Conservation (phyloP, 495 filamentous ascomycete genomes). For the Penicillium samsonianum region DNA sequence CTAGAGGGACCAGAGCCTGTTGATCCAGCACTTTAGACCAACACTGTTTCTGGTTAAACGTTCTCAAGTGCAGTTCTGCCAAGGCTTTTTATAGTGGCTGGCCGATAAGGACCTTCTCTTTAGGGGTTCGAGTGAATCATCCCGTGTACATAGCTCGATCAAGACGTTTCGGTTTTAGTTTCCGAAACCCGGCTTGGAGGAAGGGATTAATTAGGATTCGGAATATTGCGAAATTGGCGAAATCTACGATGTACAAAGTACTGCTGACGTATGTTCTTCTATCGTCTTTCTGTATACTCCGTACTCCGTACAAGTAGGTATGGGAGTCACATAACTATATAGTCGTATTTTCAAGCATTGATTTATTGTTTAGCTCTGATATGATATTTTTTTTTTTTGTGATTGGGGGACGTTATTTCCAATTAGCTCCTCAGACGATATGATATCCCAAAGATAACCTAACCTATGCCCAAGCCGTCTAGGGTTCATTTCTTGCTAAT, state of each 20-base stretch:
- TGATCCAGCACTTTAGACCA: not conserved
- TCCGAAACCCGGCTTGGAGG: not conserved
- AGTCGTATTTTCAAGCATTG: not conserved
- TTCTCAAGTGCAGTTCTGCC: not conserved
- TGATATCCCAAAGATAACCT: not conserved
- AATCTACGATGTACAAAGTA: too few species aligned
- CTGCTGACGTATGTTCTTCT: not conserved
- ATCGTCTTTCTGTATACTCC: not conserved
- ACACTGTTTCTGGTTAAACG: not conserved
- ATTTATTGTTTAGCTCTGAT: not conserved
- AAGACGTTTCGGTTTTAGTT: not conserved
- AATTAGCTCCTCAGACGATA: not conserved
- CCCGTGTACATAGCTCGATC: not conserved
- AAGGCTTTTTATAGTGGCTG: not conserved
- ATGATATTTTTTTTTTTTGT: not conserved
- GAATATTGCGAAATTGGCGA: not conserved
- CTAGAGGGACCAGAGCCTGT: conserved; percentile 6
- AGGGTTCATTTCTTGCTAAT: not conserved
- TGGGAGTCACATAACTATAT: too few species aligned
- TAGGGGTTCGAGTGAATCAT: not conserved
- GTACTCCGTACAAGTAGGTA: not conserved
- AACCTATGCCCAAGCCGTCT: not conserved
- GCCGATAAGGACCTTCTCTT: conserved; percentile 5
- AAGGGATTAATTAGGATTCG: not conserved
- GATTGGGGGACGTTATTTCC: not conserved